Evolutionary conservation across 208 protist genomes (phyloP).

Genomic region (Trypanosomatidae sp.): DNA sequence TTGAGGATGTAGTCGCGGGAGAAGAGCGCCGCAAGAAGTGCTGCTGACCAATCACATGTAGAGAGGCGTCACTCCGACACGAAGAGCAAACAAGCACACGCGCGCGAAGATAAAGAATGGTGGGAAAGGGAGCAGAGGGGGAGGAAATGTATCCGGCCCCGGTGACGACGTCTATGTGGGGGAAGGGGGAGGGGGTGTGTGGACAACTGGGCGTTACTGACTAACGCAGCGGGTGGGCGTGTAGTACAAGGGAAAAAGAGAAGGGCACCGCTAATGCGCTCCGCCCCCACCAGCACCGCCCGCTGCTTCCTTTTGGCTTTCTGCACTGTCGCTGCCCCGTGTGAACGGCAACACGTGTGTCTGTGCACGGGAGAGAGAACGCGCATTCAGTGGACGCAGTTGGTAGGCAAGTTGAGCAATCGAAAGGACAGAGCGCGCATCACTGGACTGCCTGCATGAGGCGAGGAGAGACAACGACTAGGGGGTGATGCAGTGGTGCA

Average conservation of each 20-base stretch:
- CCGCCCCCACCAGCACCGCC: not conserved
- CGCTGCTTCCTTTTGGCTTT: not conserved
- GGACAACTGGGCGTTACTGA: not conserved
- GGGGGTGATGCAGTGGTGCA: not conserved
- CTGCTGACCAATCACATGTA: not conserved
- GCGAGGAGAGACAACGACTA: not conserved
- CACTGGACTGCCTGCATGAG: not conserved
- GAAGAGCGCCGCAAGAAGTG: not conserved
- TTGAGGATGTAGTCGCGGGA: not conserved
- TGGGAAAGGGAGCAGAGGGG: not conserved
- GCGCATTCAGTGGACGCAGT: not conserved
- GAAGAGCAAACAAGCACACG: not conserved
- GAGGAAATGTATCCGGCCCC: not conserved
- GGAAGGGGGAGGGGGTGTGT: no score
- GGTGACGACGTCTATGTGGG: not conserved
- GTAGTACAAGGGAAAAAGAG: slow-evolving; percentile 1
- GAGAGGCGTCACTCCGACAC: not conserved
- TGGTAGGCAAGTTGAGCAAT: not conserved
- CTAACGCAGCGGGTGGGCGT: not conserved
- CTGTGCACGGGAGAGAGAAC: not conserved
- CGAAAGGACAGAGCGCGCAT: not conserved
- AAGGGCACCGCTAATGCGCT: slow-evolving; percentile 1
- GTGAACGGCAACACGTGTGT: not conserved
- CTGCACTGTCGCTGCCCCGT: not conserved
- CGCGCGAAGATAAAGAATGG: not conserved